Evolutionary conservation across 176 grass and related monocot species (phyloP).

Genomic region (Bothriochloa decipiens): DNA sequence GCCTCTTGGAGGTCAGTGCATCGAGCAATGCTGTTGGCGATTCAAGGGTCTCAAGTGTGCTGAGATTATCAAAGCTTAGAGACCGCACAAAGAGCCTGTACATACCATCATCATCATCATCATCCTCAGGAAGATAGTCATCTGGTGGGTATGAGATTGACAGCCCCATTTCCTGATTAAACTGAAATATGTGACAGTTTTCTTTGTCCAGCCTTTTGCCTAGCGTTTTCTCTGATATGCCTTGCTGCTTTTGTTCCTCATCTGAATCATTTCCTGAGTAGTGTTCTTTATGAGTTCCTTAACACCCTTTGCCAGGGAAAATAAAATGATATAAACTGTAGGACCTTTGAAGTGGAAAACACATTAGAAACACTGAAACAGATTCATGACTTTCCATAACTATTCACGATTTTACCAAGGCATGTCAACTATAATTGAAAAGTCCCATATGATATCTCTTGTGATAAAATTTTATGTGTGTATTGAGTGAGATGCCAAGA

Average conservation of each 20-base stretch:
- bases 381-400: not conserved
- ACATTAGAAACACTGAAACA: not conserved
- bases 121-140: constrained; percentile 56
- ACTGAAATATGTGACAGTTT: not conserved
- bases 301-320: constrained; percentile 1
- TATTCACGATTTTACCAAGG: constrained; percentile 1
- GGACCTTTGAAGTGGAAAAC: constrained; percentile 6
- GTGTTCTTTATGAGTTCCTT: not conserved
- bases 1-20: constrained; percentile 44
- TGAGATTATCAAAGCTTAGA: constrained; percentile 57
- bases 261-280: constrained; percentile 11
- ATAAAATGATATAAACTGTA: constrained; percentile 6
- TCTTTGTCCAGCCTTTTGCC: constrained; percentile 3
- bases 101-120: constrained; percentile 47
- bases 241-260: constrained; percentile 22
- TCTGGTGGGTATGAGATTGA: constrained; percentile 73
- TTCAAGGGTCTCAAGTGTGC: constrained; percentile 41
- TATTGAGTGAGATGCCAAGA: not conserved
- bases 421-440: not conserved
- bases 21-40: constrained; percentile 33
- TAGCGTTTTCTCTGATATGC: constrained; percentile 2
- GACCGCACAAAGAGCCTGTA: constrained; percentile 59
- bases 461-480: not conserved
- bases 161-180: constrained; percentile 59
- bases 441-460: constrained; percentile 11